phyloP scores from a whole-genome alignment of 108 stramenopile genomes.

The Cyclotella baltica region DNA sequence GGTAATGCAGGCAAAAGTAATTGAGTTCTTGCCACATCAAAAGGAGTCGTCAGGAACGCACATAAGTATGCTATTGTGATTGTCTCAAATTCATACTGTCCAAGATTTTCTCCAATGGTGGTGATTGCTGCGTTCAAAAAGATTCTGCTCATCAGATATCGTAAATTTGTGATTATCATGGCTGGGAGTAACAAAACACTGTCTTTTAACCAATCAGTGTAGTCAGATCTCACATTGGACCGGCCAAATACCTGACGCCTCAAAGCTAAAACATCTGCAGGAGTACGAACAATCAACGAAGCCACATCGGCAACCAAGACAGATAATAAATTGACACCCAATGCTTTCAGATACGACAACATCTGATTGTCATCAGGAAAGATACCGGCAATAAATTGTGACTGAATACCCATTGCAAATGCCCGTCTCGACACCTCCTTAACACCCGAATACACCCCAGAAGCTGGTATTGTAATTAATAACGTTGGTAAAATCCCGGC shows the following conservation, averaged over 20 bases:
- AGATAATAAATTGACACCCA: constrained; percentile 49
- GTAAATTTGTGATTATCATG: constrained; percentile 58
- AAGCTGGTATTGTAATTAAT: constrained; percentile 78
- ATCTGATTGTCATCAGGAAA: constrained; percentile 6
- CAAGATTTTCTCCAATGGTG: constrained; percentile 65
- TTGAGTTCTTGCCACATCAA: constrained; percentile 84
- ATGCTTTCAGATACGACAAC: constrained; percentile 25
- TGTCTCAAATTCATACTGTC: constrained; percentile 69
- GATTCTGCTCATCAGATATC: constrained; percentile 73
- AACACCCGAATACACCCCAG: constrained; percentile 82
- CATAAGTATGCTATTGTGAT: constrained; percentile 67
- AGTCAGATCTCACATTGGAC: constrained; percentile 50
- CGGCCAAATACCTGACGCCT: constrained; percentile 69
- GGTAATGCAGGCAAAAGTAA: constrained; percentile 67
- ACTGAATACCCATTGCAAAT: constrained; percentile 50
- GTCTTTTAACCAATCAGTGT: constrained; percentile 78
- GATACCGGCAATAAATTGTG: constrained; percentile 14
- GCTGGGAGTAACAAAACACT: constrained; percentile 68
- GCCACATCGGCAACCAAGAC: constrained; percentile 76
- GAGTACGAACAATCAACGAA: constrained; percentile 73
- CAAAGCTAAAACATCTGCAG: constrained; percentile 74
- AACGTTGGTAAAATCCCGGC: constrained; percentile 77
- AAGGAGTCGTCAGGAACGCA: constrained; percentile 84
- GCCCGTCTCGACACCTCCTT: constrained; percentile 74
- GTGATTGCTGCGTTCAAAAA: constrained; percentile 69